Evolutionary conservation across 768 basidiomycete species (phyloP), one percentile per base, ranked within the genome.

Genomic region (Rhizopogon sp.): DNA sequence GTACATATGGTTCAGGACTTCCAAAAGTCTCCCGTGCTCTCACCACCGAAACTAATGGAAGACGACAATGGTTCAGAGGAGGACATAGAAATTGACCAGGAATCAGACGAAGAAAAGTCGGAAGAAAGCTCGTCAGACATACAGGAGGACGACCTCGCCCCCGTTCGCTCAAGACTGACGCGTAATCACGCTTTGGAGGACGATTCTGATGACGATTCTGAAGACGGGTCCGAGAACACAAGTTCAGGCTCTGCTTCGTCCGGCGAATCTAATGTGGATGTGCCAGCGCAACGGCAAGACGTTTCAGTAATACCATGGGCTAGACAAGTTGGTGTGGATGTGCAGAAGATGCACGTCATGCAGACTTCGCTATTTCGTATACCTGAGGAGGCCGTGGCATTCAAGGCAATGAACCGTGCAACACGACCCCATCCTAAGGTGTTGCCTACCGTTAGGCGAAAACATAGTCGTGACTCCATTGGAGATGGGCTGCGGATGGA

Each of bases 331-430:
- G 87, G 88, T 5, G 75, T 94, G n/a, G 91, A 95, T 66, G 79
- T 86, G 13, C 90, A 91, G 68, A 87, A 85, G 71, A 84, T 94
- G 79, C 89, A 93, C 63, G 90, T 95, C 52, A 96, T 96, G 93
- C 93, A 96, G 64, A 84, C 89, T 0, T 87, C 89, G 35, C 72
- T 96, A 51, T 96, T 96, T 65, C 80, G 86, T 43, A 76, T 83
- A 66, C 85, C 85, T 13, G 87, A 90, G 65, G 86, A 88, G 63
- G 85, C 81, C 13, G 87, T 80, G 1, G 82, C 81, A 2, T 73
- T 88, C 53, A 80, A 77, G 59, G 81, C 79, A 35, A 62, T 81
- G 60, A 79, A 77, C 56, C 71, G 79, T 57, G 69, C 74, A 55
- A 43, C 68, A 41, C 70, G 70, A 14, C 58, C 69, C 17, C 71